Evolutionary conservation across 2,329 filamentous ascomycete species (phyloP), one percentile per base, ranked within the genome.

Genomic region (Penicillium polonicum): DNA sequence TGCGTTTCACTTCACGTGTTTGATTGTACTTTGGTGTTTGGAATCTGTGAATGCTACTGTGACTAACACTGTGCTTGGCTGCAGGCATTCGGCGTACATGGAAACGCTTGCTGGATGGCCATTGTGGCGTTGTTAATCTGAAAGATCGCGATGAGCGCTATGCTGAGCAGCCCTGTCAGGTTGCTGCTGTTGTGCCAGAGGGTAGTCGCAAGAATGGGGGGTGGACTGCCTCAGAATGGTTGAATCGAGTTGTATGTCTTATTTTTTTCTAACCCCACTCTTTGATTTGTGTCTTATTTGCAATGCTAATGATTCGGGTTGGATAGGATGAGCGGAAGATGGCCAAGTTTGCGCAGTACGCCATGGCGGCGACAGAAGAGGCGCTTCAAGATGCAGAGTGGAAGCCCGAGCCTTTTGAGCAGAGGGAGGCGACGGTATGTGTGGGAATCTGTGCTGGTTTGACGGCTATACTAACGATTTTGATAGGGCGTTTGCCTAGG

Each of bases 281-380:
- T 21, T 19, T 35, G 23, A 48, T 19, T 39, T 43, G 46, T 19
- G 8, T 35, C 36, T 4, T 1, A 33, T 29, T 29, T 35, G 1
- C 23, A n/a, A 51, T 42, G 2, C 33, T 52, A 8, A 52, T 33
- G 19, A 1, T 44, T 25, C 5, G 31, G 31, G 36, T 5, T 27
- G 17, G 10, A n/a, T 60, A 85, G 83, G 85, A 88, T 61, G 79
- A 84, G 67, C 85, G 92, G 5, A 89, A 91, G 69, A 95, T 95
- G 87, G 92, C 94, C n/a, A 82, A 80, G 25, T 97, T 97, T 72
- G 85, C 92, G 4, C 92, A 97, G 74, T 97, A 95, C 78, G 93
- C 92, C 15, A 83, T 96, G 70, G 91, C 90, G 13, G 91, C 92
- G 3, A 84, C 91, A 0, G 85, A 91, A 50, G 94, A 97, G 83